These are phyloP conservation scores for Calonectria leucothoes DNA, from an alignment of 2,329 filamentous ascomycete species.

Conservation along the genomic window DNA sequence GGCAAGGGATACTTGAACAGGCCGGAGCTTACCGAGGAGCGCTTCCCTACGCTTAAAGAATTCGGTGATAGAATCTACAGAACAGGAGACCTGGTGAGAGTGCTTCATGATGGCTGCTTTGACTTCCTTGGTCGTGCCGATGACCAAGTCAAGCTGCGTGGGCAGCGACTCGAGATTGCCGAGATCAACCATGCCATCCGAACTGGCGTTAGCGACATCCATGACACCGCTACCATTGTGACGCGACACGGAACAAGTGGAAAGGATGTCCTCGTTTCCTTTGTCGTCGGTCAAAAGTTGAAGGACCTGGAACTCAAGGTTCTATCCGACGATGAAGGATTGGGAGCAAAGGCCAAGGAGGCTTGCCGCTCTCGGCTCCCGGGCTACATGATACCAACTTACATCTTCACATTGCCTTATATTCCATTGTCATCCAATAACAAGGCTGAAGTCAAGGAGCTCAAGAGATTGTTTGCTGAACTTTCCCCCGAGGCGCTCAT, in stretches of 20 bases:
- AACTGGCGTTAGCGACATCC: constrained; percentile 64
- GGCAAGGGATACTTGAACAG: constrained; percentile 91
- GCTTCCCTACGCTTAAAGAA: constrained; percentile 74
- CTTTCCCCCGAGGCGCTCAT: constrained; percentile 73
- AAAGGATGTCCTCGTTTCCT: constrained; percentile 87
- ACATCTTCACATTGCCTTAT: constrained; percentile 76
- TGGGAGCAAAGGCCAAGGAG: constrained; percentile 62
- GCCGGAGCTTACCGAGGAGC: constrained; percentile 78
- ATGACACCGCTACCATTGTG: constrained; percentile 82
- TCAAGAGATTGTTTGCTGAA: constrained; percentile 74
- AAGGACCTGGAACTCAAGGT: constrained; percentile 31
- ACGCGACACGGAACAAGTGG: constrained; percentile 75
- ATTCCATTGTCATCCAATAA: constrained; percentile 91
- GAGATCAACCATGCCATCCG: constrained; percentile 91
- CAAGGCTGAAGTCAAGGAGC: constrained; percentile 81
- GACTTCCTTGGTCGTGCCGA: constrained; percentile 90
- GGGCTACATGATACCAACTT: constrained; percentile 91
- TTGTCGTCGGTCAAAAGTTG: constrained; percentile 58
- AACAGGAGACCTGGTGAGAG: constrained; percentile 87
- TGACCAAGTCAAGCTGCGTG: constrained; percentile 91
- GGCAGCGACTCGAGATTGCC: constrained; percentile 88
- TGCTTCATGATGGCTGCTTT: constrained; percentile 84
- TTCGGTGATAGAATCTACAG: constrained; percentile 78
- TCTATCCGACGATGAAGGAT: constrained; percentile 45
- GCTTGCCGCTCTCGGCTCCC: constrained; percentile 79